Conservation (phyloP, 225 moss, liverwort and hornwort species). For the Rhytidiadelphus loreus region DNA sequence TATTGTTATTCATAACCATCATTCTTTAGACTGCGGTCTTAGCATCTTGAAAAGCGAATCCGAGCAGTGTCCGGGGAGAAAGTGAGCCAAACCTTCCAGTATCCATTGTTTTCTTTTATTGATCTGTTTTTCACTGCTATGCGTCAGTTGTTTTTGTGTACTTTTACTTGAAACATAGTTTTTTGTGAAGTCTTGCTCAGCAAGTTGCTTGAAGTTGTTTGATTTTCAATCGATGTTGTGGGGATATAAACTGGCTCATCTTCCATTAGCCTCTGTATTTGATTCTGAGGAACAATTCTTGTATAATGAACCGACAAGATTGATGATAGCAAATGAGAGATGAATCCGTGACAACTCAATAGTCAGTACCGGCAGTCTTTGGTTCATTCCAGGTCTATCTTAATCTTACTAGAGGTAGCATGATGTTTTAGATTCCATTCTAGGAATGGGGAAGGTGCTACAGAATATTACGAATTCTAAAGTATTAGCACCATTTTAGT, state of each 20-base stretch:
- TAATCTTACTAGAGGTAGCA: neutral
- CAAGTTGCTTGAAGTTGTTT: neutral
- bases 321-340: neutral
- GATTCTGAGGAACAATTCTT: neutral
- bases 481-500: neutral
- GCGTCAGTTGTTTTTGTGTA: neutral
- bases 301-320: neutral
- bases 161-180: neutral
- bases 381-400: neutral
- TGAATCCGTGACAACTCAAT: neutral
- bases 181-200: neutral
- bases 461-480: neutral
- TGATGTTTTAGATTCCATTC: neutral
- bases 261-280: neutral
- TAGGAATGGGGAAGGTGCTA: neutral
- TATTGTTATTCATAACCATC: neutral
- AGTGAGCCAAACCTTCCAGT: neutral
- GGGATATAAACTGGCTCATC: neutral
- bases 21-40: neutral
- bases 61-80: neutral
- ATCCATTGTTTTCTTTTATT: neutral
- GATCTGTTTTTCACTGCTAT: neutral
- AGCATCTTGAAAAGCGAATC: no score
- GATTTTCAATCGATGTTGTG: neutral
- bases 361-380: neutral